A percentile compares a stretch with the other conserved stretches of the same genome.
Evolutionary conservation across 2,329 filamentous ascomycete genomes (phyloP).

Genomic region (Pseudocercospora eumusae): DNA sequence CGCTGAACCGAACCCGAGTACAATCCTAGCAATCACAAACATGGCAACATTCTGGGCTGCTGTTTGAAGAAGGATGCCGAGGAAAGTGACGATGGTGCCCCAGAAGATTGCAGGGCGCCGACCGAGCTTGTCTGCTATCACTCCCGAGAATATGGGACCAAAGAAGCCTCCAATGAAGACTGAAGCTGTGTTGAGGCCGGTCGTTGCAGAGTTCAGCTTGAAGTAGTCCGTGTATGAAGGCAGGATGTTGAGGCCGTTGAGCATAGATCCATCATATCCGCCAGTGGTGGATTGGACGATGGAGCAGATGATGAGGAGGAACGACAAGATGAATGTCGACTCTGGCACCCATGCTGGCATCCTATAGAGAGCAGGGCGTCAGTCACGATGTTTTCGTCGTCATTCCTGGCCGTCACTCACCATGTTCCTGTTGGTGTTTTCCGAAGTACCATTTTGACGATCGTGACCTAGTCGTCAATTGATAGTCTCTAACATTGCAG

Average conservation of each 20-base stretch:
- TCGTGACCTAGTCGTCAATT: not conserved
- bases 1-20: constrained; percentile 52
- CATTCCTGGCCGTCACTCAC: not conserved
- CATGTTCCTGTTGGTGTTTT: not conserved
- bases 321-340: constrained; percentile 26
- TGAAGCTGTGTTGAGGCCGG: constrained; percentile 57
- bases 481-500: not conserved
- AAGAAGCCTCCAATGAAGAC: constrained; percentile 55
- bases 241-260: constrained; percentile 61
- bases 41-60: constrained; percentile 53
- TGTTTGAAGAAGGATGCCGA: constrained; percentile 52
- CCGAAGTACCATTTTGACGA: not conserved
- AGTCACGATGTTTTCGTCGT: not conserved
- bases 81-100: constrained; percentile 46
- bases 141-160: constrained; percentile 33
- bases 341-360: constrained; percentile 31
- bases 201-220: constrained; percentile 54
- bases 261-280: constrained; percentile 53
- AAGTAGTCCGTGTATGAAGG: constrained; percentile 60
- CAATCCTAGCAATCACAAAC: constrained; percentile 42
- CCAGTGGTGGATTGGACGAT: constrained; percentile 40
- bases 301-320: constrained; percentile 31
- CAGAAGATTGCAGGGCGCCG: constrained; percentile 50
- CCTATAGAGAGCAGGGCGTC: not conserved
- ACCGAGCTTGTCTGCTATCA: constrained; percentile 48